A percentile compares a stretch with the other conserved stretches of the same genome.
These are phyloP conservation scores for Metrosideros polymorpha DNA, from an alignment of 441 rosid species.

Conservation along the genomic window DNA sequence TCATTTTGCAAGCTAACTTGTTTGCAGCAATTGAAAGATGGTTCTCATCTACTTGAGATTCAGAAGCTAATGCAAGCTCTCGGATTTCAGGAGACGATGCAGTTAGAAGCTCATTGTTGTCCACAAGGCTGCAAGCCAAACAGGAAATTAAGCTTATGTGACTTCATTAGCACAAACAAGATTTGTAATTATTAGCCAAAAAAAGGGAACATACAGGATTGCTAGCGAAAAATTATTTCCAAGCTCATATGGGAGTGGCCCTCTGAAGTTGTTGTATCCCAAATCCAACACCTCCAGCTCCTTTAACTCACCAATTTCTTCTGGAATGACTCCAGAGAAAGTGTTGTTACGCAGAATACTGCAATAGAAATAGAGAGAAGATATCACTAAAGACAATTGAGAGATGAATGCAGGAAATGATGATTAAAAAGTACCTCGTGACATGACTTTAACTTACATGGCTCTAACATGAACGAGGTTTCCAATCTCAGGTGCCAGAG, in stretches of 20 bases:
- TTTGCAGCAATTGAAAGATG: constrained; percentile 15
- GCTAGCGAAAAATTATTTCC: constrained; percentile 23
- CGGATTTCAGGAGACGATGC: constrained; percentile 18
- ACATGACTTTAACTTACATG: constrained; percentile 18
- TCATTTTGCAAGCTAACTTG: constrained; percentile 12
- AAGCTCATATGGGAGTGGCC: constrained; percentile 24
- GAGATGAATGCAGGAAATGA: not conserved
- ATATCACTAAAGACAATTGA: not conserved
- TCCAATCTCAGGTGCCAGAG: constrained; percentile 30
- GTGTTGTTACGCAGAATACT: constrained; percentile 41
- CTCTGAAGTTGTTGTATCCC: constrained; percentile 33
- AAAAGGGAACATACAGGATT: constrained; percentile 25
- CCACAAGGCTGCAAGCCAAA: constrained; percentile 21
- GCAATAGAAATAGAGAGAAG: not conserved
- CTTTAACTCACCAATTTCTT: constrained; percentile 24
- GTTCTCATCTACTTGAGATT: constrained; percentile 26
- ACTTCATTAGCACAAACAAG: not conserved
- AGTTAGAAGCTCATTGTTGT: constrained; percentile 27
- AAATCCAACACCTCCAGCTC: constrained; percentile 34
- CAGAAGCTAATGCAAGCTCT: constrained; percentile 15
- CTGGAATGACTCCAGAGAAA: constrained; percentile 31
- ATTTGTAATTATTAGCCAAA: not conserved
- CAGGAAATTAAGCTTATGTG: not conserved
- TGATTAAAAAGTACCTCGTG: not conserved
- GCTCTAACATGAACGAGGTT: constrained; percentile 30